Base-by-base conservation (phyloP, 106 monocot genomes). In the Dioscorea dumetorum region DNA sequence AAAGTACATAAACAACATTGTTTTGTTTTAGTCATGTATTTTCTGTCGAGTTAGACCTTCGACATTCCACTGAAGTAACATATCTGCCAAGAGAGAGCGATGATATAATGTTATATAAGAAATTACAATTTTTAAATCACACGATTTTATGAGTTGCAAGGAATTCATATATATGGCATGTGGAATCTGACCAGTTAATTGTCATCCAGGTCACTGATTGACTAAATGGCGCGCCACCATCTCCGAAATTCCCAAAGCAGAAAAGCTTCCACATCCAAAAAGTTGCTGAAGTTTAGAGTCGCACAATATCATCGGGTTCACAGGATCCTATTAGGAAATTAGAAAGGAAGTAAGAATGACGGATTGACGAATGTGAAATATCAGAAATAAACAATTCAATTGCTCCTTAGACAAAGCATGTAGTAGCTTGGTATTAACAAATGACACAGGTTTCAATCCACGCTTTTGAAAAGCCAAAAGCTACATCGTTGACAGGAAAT, bases 211-310 rank as follows among this genome's bases (percentile, higher is more conserved):
- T 82, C 63, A 77, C 34, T 82, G 67, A 58, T 77, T 77, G 68
- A 64, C 52, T 16, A 82, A 65, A 63, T 82, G 81, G 8, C 35
- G 68, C 56, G 73, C 50, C 64, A 82, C 21, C 73, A 82, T 72
- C 64, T 82, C 81, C 21, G 73, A 60, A 12, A 82, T 22, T 24
- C 77, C 81, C 33, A 82, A 56, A 1, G 77, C 61, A 50, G 81
- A 69, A 20, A 82, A 57, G 60, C 50, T 82, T 53, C 77, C 76
- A 64, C 81, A 82, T 58, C 81, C 81, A 68, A 82, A 77, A 18
- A 82, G 69, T 41, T 73, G 67, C 53, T 76, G 72, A 48, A 82
- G 81, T 33, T 77, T 76, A 17, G 41, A 35, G 63, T 82, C 81
- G 59, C 72, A 82, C 33, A 61, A 28, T 60, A 82, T 58, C 73